These are phyloP conservation scores for Sporothrix schenckii DNA, from an alignment of 2,329 filamentous ascomycete genomes.

Conservation along the genomic window DNA sequence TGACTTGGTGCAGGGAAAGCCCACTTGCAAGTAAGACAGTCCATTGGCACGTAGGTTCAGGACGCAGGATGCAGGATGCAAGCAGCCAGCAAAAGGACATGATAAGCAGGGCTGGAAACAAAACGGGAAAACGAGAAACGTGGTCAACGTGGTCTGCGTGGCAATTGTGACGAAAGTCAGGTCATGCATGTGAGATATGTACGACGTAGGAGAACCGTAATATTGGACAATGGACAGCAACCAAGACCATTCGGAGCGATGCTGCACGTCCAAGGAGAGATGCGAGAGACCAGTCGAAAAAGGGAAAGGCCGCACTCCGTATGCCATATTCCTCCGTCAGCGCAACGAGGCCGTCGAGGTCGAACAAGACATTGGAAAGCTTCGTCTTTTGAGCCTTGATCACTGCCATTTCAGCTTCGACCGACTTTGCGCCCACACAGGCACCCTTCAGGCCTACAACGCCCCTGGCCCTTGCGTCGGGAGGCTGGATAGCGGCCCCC, in stretches of 20 bases:
- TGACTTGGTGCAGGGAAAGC: too few species aligned
- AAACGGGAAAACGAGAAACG: neutral
- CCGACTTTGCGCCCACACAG: neutral
- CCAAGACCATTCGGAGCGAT: neutral
- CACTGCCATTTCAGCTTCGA: neutral
- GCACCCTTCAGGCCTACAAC: neutral
- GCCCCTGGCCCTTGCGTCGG: constrained; percentile 20
- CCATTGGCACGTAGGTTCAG: too few species aligned
- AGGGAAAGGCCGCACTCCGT: neutral
- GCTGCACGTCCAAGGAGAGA: constrained; percentile 27
- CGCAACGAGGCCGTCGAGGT: too few species aligned
- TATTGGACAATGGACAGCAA: neutral
- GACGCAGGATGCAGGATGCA: too few species aligned
- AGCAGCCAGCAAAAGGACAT: too few species aligned
- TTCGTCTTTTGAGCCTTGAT: neutral
- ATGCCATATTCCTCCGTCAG: too few species aligned
- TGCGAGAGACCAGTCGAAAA: neutral
- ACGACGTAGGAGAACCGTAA: neutral
- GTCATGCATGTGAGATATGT: neutral
- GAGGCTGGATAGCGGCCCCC: neutral
- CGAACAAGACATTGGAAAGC: too few species aligned
- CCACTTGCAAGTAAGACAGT: too few species aligned
- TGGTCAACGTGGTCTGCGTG: neutral
- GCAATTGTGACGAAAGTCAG: neutral
- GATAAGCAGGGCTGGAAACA: neutral